Percentiles rank a stretch among this genome's conserved stretches.
phyloP scores from a whole-genome alignment of 768 basidiomycete species.

The Hortiboletus campestris region DNA sequence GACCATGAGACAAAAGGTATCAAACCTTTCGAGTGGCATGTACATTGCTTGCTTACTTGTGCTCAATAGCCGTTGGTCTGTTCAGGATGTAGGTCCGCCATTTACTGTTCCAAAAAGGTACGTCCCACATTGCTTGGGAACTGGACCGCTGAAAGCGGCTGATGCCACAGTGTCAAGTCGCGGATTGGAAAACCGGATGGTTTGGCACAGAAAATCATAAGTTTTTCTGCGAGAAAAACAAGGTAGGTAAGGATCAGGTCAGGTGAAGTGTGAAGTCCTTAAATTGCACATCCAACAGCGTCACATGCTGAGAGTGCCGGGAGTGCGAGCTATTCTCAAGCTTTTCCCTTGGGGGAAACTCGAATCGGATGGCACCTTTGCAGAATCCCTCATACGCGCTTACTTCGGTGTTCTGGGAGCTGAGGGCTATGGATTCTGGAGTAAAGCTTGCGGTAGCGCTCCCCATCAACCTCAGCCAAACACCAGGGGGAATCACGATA shows the following conservation, averaged over 20 bases:
- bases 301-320: slow-evolving; percentile 37
- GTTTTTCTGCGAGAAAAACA: slow-evolving; percentile 35
- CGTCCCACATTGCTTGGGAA: not conserved
- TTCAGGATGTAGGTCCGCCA: slow-evolving; percentile 26
- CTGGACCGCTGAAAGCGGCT: not conserved
- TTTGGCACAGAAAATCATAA: slow-evolving; percentile 33
- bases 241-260: slow-evolving; percentile 19
- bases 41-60: not conserved
- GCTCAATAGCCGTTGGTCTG: slow-evolving; percentile 26
- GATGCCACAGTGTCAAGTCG: slow-evolving; percentile 32
- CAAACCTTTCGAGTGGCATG: not conserved
- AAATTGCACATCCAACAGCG: slow-evolving; percentile 20
- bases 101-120: slow-evolving; percentile 33
- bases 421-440: slow-evolving; percentile 43
- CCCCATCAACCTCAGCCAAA: slow-evolving; percentile 30
- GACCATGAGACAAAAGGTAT: slow-evolving; percentile 24
- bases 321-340: slow-evolving; percentile 33
- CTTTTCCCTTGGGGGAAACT: slow-evolving; percentile 45
- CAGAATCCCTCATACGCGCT: slow-evolving; percentile 33
- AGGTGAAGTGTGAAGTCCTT: not conserved
- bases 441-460: slow-evolving; percentile 33
- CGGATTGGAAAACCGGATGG: slow-evolving; percentile 34
- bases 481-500: slow-evolving; percentile 4
- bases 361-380: slow-evolving; percentile 42
- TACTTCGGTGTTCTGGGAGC: slow-evolving; percentile 39